These are phyloP conservation scores for Lodderomyces metapsilosis DNA, from an alignment of 1,139 yeast species.

Conservation along the genomic window DNA sequence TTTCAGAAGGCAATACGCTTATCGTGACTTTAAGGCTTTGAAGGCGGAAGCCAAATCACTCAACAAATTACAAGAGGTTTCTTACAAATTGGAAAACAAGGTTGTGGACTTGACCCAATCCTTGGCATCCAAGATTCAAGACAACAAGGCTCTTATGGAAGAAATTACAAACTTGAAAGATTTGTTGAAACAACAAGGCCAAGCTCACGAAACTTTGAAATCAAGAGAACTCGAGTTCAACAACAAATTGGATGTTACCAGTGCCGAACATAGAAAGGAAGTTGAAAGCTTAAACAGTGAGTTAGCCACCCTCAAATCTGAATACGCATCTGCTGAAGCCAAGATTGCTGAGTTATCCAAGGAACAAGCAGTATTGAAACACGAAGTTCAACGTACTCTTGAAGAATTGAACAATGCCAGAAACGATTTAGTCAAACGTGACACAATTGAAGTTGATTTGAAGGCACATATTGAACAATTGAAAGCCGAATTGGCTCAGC, in stretches of 20 bases:
- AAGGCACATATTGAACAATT: constrained; percentile 68
- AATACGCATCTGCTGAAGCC: constrained; percentile 59
- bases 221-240: constrained; percentile 55
- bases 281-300: constrained; percentile 57
- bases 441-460: constrained; percentile 67
- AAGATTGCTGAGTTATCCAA: constrained; percentile 64
- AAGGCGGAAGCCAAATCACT: constrained; percentile 89
- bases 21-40: constrained; percentile 57
- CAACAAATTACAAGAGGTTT: constrained; percentile 84
- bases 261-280: constrained; percentile 49
- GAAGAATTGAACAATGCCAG: constrained; percentile 64
- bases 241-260: constrained; percentile 44
- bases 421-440: constrained; percentile 60
- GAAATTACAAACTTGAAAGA: constrained; percentile 59
- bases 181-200: constrained; percentile 57
- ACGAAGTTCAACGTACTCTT: constrained; percentile 60
- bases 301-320: constrained; percentile 53
- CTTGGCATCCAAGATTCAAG: constrained; percentile 72
- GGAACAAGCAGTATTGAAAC: constrained; percentile 63
- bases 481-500: constrained; percentile 60
- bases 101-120: constrained; percentile 91
- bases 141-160: constrained; percentile 67
- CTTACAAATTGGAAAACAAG: constrained; percentile 90
- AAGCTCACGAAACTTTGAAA: constrained; percentile 56
- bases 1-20: constrained; percentile 75